Evolutionary conservation across 805 yeast species (phyloP), one percentile per base, ranked within the genome.

Genomic region (Priceomyces fermenticarens): DNA sequence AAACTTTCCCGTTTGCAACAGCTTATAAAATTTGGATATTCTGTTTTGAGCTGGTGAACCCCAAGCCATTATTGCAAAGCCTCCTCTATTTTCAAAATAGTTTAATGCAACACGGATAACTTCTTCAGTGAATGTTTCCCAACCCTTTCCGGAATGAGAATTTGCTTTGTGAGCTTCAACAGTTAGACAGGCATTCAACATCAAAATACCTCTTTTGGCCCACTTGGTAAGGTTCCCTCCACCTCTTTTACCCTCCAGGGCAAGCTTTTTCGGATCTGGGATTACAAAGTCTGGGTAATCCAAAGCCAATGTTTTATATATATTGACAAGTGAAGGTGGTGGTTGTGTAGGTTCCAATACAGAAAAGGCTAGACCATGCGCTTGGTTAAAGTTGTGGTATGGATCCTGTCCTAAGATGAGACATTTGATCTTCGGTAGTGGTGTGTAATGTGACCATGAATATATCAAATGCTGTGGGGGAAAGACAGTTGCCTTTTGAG

Each of bases 351-450:
- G 95, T 26, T 85, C 84, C 41, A 80, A 73, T 1, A 93, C 98
- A 14, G 95, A 85, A 52, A 93, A 93, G 3, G 99, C 98, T 23
- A 93, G 67, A 0, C 99, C 99, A 56, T 93, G 99, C 0, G 99
- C 99, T 61, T 93, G 99, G 58, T 86, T 85, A 52, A 63, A 63
- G 59, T 89, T 88, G 62, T 93, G 99, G 59, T 93, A 93, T 0
- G 99, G 99, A 59, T 93, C 99, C 60, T 93, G 99, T 1, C 99
- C 99, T 34, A 93, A 67, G 10, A 93, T 76, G 1, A 93, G 75
- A 20, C 91, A 93, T 54, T 80, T 82, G 13, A 89, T 85, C 3
- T 75, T 60, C 3, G 78, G 67, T 14, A 91, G 67, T 0, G 96
- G 96, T 0, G 98, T 88, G 12, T 82, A 70, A 26, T 88, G 76